Conservation (phyloP, 345 rosid genomes). For the Capsella bursapastoris region DNA sequence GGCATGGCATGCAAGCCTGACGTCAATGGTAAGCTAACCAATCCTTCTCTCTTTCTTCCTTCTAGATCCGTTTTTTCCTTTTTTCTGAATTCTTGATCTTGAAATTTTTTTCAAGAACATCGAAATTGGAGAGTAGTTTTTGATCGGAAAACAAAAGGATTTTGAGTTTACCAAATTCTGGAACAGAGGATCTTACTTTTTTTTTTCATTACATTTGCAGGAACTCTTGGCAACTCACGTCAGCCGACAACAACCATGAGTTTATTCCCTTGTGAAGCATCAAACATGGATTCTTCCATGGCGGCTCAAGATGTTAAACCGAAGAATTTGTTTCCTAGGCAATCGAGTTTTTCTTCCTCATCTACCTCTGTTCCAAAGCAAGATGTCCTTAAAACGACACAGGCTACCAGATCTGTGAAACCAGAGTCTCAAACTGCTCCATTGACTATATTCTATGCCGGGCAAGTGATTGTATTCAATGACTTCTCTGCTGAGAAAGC, state of each 20-base stretch:
- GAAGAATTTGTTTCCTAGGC: constrained; percentile 67
- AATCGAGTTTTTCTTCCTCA: constrained; percentile 51
- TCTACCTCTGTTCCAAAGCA: constrained; percentile 47
- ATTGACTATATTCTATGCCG: constrained; percentile 85
- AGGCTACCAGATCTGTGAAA: constrained; percentile 43
- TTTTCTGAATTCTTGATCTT: constrained; percentile 6
- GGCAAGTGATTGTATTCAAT: constrained; percentile 75
- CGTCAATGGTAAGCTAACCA: constrained; percentile 45
- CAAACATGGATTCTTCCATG: constrained; percentile 33
- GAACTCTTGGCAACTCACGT: constrained; percentile 27
- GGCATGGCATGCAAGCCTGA: constrained; percentile 62
- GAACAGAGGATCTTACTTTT: constrained; percentile 10
- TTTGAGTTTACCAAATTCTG: background rate
- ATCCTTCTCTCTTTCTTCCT: constrained; percentile 4
- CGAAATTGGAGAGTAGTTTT: too few relatives aligned
- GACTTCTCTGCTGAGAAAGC: constrained; percentile 84
- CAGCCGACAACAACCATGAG: constrained; percentile 58
- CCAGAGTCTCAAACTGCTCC: constrained; percentile 56
- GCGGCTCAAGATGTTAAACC: constrained; percentile 46
- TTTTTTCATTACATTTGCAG: constrained; percentile 28
- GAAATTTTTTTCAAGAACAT: background rate
- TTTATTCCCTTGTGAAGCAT: constrained; percentile 62
- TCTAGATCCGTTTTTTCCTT: background rate
- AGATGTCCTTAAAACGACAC: constrained; percentile 44
- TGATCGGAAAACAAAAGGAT: too few relatives aligned